Base-by-base conservation (phyloP, 2,329 filamentous ascomycete species). In the Stagonosporopsis rhizophila region DNA sequence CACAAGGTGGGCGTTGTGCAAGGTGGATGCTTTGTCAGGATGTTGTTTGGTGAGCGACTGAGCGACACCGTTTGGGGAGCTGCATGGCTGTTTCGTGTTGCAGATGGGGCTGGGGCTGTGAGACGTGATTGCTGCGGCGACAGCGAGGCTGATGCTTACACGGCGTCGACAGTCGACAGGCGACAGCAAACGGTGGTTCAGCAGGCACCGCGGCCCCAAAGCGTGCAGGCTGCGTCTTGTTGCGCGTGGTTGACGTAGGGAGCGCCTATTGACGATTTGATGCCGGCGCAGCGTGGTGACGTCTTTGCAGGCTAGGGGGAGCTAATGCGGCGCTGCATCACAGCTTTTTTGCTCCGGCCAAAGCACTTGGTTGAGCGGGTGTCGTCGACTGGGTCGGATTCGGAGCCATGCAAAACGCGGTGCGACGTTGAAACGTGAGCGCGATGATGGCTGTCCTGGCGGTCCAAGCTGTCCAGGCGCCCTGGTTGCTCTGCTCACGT, bases 101-200 rank as follows among this genome's bases (percentile, higher is more conserved):
- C 37, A 44, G 11, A 56, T 48, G 53, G 37, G 53, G 48, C 47
- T 56, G 53, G 39, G 49, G 49, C 47, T 39, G 53, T 56, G 53
- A 44, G 44, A 56, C 52, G 62, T 61, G 59, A 60, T 62, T 62
- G 64, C 65, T 65, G 62, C 64, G 59, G 62, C 55, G 53, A 56
- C 53, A 52, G 38, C 47, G 51, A 66, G 60, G 60, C 62, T 61
- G 61, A 54, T 44, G 44, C 48, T 52, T 51, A 49, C 55, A 52
- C 54, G 44, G 44, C 40, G 22, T 14, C 22, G n/a, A 32, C 51
- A 34, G 30, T 37, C 35, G 37, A 42, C 48, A 52, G 48, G 38
- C 35, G 37, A 42, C 48, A 52, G 48, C 30, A 47, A 42, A 52
- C 42, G 41, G 47, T 17, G 15, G 28, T 41, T 42, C 45, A 49